These are phyloP conservation scores for Leishmania tropica DNA, from an alignment of 208 protist species.

Conservation along the genomic window DNA sequence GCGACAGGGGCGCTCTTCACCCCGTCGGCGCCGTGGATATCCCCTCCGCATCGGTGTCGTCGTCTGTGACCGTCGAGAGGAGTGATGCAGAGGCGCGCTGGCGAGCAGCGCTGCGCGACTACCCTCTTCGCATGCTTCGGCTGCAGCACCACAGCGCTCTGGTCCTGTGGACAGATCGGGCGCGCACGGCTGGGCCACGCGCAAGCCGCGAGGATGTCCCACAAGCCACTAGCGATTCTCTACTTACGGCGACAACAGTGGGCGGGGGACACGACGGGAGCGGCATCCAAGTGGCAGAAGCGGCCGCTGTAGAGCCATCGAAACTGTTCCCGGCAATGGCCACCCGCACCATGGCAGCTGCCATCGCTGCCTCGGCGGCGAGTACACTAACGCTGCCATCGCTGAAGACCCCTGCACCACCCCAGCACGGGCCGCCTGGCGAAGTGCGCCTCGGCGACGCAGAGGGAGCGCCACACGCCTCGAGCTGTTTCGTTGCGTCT, in stretches of 20 bases:
- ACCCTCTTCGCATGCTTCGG: conserved; percentile 10
- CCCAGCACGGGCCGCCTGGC: neutral
- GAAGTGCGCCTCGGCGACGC: neutral
- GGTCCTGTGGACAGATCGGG: conserved; percentile 6
- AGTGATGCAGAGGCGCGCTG: conserved; percentile 13
- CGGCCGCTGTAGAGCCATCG: neutral
- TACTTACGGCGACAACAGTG: neutral
- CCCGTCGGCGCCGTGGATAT: neutral
- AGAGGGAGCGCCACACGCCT: neutral
- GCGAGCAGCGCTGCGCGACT: conserved; percentile 12
- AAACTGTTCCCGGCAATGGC: conserved; percentile 16
- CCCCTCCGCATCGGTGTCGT: neutral
- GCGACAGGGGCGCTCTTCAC: neutral
- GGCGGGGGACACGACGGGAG: neutral
- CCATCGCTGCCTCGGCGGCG: conserved; percentile 11
- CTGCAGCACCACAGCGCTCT: conserved; percentile 16
- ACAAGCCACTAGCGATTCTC: neutral
- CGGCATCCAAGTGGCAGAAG: neutral
- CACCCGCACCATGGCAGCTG: conserved; percentile 7
- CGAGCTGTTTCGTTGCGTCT: neutral
- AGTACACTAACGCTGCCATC: neutral
- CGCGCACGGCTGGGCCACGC: neutral
- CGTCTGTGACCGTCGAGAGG: conserved; percentile 3
- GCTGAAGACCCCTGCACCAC: neutral
- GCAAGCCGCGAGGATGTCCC: neutral